These are phyloP conservation scores for Pterulicium gracile DNA, from an alignment of 1,284 basidiomycete genomes.

Conservation along the genomic window DNA sequence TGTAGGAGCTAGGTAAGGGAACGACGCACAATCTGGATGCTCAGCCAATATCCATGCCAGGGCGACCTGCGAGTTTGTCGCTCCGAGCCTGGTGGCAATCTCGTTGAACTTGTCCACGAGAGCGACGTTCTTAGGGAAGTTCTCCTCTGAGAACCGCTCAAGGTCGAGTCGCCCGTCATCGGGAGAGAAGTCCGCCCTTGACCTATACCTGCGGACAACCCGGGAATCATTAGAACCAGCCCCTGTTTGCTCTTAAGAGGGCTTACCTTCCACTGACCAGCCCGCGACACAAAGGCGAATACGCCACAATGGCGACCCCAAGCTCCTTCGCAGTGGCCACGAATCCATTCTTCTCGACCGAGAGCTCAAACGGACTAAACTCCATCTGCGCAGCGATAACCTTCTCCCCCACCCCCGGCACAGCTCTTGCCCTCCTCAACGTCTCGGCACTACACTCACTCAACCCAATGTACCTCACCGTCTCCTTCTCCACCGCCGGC, in stretches of 20 bases:
- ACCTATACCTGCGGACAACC: slow-evolving; percentile 12
- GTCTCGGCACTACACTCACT: slow-evolving; percentile 35
- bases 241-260: slow-evolving; percentile 13
- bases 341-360: slow-evolving; percentile 17
- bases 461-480: slow-evolving; percentile 32
- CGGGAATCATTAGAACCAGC: background rate
- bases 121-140: slow-evolving; percentile 32
- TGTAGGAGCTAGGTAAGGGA: background rate
- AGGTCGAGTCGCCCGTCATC: slow-evolving; percentile 12
- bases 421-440: slow-evolving; percentile 34
- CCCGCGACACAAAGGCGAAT: slow-evolving; percentile 37
- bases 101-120: slow-evolving; percentile 23
- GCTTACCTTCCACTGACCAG: slow-evolving; percentile 37
- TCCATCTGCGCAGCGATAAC: slow-evolving; percentile 38
- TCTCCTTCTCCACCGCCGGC: slow-evolving; percentile 23
- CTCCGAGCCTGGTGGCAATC: slow-evolving; percentile 20
- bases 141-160: slow-evolving; percentile 23
- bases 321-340: slow-evolving; percentile 12
- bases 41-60: slow-evolving; percentile 37
- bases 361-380: slow-evolving; percentile 35
- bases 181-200: slow-evolving; percentile 14
- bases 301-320: slow-evolving; percentile 14
- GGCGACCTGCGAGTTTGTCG: slow-evolving; percentile 32
- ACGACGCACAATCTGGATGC: slow-evolving; percentile 17
- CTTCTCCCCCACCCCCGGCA: slow-evolving; percentile 18